Evolutionary conservation across 352 stramenopile genomes (phyloP).

Genomic region (Globisporangium iwayamae): DNA sequence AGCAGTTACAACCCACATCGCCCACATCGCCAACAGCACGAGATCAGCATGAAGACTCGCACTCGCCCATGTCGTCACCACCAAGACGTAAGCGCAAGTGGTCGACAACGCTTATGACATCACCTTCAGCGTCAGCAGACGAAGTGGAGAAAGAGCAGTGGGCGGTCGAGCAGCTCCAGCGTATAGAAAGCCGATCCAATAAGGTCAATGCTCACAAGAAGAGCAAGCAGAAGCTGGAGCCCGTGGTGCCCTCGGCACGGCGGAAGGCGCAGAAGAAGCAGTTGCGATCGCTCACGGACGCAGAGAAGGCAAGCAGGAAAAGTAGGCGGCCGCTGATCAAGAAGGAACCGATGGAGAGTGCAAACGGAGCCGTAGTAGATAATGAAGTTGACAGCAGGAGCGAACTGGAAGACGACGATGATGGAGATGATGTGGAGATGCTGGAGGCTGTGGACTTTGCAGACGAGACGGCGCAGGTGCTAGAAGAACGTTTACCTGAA

Average conservation of each 20-base stretch:
- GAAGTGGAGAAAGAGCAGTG: constrained; percentile 9
- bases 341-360: not conserved
- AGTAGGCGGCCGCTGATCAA: constrained; percentile 1
- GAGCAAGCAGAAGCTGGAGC: constrained; percentile 28
- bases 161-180: constrained; percentile 1
- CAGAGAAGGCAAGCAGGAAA: constrained; percentile 14
- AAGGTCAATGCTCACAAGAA: constrained; percentile 14
- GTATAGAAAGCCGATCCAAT: not conserved
- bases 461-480: not conserved
- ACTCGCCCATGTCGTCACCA: constrained; percentile 12
- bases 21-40: not conserved
- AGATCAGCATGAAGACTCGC: not conserved
- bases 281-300: constrained; percentile 11
- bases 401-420: not conserved
- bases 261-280: constrained; percentile 49
- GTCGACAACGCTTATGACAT: constrained; percentile 55
- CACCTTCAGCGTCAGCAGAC: constrained; percentile 4
- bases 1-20: not conserved
- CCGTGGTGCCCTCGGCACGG: constrained; percentile 45
- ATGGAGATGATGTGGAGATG: not conserved
- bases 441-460: not conserved
- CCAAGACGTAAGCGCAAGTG: constrained; percentile 63
- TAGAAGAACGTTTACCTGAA: constrained; percentile 10
- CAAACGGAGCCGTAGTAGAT: not conserved
- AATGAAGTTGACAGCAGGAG: not conserved